These are phyloP conservation scores for Plasmopara halstedii DNA, from an alignment of 352 stramenopile genomes.

Conservation along the genomic window DNA sequence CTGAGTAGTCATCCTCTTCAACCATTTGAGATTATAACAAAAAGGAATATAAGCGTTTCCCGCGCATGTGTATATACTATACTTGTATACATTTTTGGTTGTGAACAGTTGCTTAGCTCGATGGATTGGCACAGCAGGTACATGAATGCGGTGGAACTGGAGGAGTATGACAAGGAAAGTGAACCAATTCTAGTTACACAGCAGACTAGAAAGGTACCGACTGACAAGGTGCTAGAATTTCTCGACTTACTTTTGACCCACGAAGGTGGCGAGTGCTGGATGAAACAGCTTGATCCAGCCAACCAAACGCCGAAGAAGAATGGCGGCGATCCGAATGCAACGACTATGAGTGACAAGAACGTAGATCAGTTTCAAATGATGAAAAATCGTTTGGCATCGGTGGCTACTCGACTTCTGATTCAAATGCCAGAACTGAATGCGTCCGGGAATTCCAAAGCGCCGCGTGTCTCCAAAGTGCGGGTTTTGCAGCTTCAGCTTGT, in stretches of 20 bases:
- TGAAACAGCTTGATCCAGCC: conserved; percentile 1
- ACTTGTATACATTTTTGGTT: too few species aligned
- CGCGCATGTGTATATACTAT: too few species aligned
- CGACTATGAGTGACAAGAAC: conserved; percentile 1
- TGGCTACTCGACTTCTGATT: conserved; percentile 20
- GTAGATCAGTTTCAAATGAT: conserved; percentile 10
- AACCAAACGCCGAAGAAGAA: conserved; percentile 1
- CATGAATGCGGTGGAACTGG: conserved; percentile 12
- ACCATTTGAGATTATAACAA: too few species aligned
- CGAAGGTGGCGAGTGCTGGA: conserved; percentile 28
- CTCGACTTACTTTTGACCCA: conserved; percentile 17
- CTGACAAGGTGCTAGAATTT: conserved; percentile 16
- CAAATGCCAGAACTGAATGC: conserved; percentile 24
- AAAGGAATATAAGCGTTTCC: too few species aligned
- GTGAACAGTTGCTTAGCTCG: too few species aligned
- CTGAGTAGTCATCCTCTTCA: conserved; percentile 28
- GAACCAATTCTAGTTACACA: background rate
- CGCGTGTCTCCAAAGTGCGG: conserved; percentile 35
- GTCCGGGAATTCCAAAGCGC: conserved; percentile 15
- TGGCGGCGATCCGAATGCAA: conserved; percentile 4
- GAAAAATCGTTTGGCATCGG: conserved; percentile 13
- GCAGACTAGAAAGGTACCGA: conserved; percentile 3
- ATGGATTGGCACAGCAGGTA: conserved; percentile 21
- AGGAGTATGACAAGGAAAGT: conserved; percentile 2
- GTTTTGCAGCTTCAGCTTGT: conserved; percentile 62